Conservation (phyloP, 2,329 filamentous ascomycete species). For the Diaporthe sp. region DNA sequence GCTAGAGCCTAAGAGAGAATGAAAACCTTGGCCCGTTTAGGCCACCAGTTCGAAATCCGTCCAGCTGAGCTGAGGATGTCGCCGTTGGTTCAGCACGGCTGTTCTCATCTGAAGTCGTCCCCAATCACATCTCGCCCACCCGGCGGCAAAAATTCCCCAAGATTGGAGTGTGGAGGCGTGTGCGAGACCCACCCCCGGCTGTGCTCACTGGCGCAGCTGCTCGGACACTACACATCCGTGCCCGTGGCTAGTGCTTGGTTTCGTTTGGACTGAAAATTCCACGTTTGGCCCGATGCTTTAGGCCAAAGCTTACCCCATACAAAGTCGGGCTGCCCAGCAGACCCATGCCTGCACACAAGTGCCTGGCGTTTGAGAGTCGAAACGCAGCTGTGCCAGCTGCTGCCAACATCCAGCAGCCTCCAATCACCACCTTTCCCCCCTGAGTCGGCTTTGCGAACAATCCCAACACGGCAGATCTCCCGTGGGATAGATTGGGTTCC, state of each 20-base stretch:
- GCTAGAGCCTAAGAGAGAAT: not conserved
- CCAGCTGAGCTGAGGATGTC: slow-evolving; percentile 1
- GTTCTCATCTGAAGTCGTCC: slow-evolving; percentile 20
- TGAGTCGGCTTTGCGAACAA: slow-evolving; percentile 13
- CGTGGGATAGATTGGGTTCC: slow-evolving; percentile 21
- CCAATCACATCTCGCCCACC: not conserved
- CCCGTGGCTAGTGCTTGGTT: slow-evolving; percentile 30
- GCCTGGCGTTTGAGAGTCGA: slow-evolving; percentile 31
- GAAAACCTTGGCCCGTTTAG: slow-evolving; percentile 1
- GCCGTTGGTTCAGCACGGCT: slow-evolving; percentile 21
- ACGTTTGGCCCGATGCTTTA: slow-evolving; percentile 37
- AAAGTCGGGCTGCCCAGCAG: slow-evolving; percentile 14
- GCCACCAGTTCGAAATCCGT: slow-evolving; percentile 20
- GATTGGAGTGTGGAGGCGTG: not conserved
- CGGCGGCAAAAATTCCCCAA: not conserved
- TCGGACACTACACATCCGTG: slow-evolving; percentile 32
- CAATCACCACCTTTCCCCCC: not conserved
- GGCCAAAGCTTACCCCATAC: slow-evolving; percentile 17
- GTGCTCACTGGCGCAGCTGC: slow-evolving; percentile 8
- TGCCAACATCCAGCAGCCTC: slow-evolving; percentile 3
- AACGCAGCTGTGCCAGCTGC: slow-evolving; percentile 12
- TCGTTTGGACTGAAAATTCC: slow-evolving; percentile 38
- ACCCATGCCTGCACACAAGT: slow-evolving; percentile 11
- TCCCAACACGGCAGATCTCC: slow-evolving; percentile 27
- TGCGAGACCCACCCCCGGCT: slow-evolving; percentile 18